Conservation (phyloP, 305 asterid genomes). For the Solanum chacoense region DNA sequence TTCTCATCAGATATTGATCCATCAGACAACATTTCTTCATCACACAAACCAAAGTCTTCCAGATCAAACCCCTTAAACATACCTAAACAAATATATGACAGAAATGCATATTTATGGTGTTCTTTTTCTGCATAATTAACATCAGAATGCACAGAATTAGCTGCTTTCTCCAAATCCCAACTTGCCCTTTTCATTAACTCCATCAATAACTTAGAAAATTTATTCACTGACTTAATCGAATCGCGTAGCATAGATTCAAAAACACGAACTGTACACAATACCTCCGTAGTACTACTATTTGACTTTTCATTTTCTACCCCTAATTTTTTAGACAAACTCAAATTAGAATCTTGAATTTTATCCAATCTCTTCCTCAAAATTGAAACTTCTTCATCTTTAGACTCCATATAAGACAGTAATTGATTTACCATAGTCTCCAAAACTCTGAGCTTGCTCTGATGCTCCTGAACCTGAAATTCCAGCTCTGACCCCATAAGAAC, state of each 20-base stretch:
- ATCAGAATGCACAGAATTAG: conserved; percentile 41
- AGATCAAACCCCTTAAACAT: conserved; percentile 68
- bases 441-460: conserved; percentile 94
- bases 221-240: conserved; percentile 43
- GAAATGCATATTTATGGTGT: conserved; percentile 56
- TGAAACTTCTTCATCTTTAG: conserved; percentile 65
- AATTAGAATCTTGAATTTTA: conserved; percentile 21
- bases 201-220: conserved; percentile 57
- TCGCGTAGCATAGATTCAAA: conserved; percentile 74
- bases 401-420: conserved; percentile 61
- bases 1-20: conserved; percentile 17
- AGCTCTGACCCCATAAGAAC: conserved; percentile 44
- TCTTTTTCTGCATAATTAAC: conserved; percentile 43
- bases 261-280: conserved; percentile 57
- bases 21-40: conserved; percentile 16
- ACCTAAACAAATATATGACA: conserved; percentile 62
- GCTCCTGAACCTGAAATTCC: conserved; percentile 92
- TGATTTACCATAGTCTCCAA: conserved; percentile 78
- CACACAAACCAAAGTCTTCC: conserved; percentile 40
- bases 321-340: conserved; percentile 34
- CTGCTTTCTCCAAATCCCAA: conserved; percentile 83
- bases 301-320: conserved; percentile 24
- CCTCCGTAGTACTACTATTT: conserved; percentile 19
- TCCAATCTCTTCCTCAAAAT: conserved; percentile 49
- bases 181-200: conserved; percentile 65